Evolutionary conservation across 176 grass and related monocot genomes (phyloP), one percentile per base, ranked within the genome.

Genomic region (Pontederia crassipes): DNA sequence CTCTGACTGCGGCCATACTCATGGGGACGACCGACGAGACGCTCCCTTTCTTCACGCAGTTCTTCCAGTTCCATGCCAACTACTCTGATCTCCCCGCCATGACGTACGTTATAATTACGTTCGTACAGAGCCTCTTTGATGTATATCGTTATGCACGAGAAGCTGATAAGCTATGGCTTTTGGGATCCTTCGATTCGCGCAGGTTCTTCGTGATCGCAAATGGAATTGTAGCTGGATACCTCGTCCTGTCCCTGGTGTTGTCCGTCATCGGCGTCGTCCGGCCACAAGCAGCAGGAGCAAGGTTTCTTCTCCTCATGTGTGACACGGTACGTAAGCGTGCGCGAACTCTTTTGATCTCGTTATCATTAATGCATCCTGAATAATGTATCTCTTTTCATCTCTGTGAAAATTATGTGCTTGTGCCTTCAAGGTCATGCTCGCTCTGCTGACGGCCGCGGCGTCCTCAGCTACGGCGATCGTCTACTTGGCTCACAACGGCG

Each of bases 11-110:
- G 0, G 83, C 83, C 75, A 80, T 96, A 49, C 28, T 86, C 26
- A 87, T 75, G 32, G 91, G 72, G 17, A 96, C 86, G 3, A 71
- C 86, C 18, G 54, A 84, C 54, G 83, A 90, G 80, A 77, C 66
- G 4, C 78, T 90, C 0, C 81, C 83, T 29, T 80, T 96, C 58
- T 87, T 90, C 91, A 96, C 91, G 15, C 54, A 84, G 61, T 75
- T 64, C 72, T 85, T 87, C 72, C 83, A 95, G 80, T 95, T 95
- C 65, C 86, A 70, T 13, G 86, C 91, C 11, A 65, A 85, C 52
- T 95, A 74, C 73, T 71, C 81, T 53, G 86, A 95, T 75, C 89
- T 95, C 67, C 83, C 83, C 2, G 86, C 83, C 0, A 79, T 95
- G 68, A 70, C n/a, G 89, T 95, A 40, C 28, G 75, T 59, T n/a